Base-by-base conservation (phyloP, 2,329 filamentous ascomycete genomes). In the Sclerotinia borealis region DNA sequence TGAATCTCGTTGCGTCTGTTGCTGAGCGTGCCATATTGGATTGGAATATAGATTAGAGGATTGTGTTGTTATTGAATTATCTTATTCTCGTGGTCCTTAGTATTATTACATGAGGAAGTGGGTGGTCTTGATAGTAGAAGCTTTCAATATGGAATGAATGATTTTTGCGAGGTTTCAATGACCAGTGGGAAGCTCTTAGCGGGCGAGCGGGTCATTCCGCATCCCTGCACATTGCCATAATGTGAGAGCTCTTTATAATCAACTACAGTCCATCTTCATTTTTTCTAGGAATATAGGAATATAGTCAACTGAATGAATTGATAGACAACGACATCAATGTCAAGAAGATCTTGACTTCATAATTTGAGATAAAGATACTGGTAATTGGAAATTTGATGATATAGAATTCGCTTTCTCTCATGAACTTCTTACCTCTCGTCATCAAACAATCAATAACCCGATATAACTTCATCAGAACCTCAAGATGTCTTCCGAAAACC, bases 1-100 rank as follows among this genome's bases (percentile, higher is more conserved):
- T 90, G 77, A 90, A 95, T 74, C 90, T 87, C 72, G 91, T 95
- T 69, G 91, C 90, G 75, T 93, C 90, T 71, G 85, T 85, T 75
- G 90, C 87, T 77, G 85, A 90, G 74, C 89, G 87, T 65, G 88
- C 82, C 68, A 78, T 79, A 31, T 61, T 67, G 64, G 43, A 37
- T 43, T 47, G 37, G 15, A 31, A 29, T 25, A 45, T 50, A 31
- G 5, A 55, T 47, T 17, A 27, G 22, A 31, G 36, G 45, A 43
- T 43, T 43, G 29, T 22, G 3, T 25, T 17, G 52, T 36, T 36
- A 41, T 43, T 43, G 49, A 36, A 59, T 25, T 36, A 36, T 49
- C 43, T 27, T 58, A 29, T 34, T 27, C 19, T 62, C 11, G 55
- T 34, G 52, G 25, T 59, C n/a, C n/a, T 29, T 52, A n/a, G 43